Percentiles rank a stretch among this genome's conserved stretches.
phyloP scores from a whole-genome alignment of 352 stramenopile genomes.

The Pilasporangium apinafurcum region DNA sequence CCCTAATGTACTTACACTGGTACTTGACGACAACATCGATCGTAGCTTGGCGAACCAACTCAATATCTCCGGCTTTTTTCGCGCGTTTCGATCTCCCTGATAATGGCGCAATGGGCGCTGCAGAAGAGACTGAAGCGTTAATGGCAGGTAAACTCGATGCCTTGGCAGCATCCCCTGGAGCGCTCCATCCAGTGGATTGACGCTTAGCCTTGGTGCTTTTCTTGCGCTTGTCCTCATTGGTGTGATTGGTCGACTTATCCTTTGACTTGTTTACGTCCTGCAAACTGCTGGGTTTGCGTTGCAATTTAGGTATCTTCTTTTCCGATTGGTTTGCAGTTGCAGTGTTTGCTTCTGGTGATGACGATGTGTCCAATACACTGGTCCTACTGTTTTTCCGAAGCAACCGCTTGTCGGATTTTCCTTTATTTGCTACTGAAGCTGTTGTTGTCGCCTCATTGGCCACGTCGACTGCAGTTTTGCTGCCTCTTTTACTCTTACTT shows the following conservation, averaged over 20 bases:
- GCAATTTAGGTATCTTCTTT: constrained; percentile 18
- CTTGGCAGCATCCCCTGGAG: constrained; percentile 1
- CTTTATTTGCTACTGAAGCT: too few species aligned
- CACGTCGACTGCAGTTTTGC: too few species aligned
- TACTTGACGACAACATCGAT: constrained; percentile 73
- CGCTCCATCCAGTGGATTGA: constrained; percentile 6
- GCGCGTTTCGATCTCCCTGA: constrained; percentile 9
- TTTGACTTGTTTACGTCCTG: constrained; percentile 20
- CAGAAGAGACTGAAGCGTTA: neutral
- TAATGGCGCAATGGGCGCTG: neutral
- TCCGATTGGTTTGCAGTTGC: neutral
- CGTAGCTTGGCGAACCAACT: constrained; percentile 40
- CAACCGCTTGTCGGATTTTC: too few species aligned
- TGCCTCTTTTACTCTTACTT: too few species aligned
- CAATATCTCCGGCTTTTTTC: constrained; percentile 37
- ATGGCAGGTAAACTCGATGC: neutral
- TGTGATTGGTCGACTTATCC: constrained; percentile 3
- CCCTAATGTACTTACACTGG: constrained; percentile 23
- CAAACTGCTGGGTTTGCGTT: constrained; percentile 44
- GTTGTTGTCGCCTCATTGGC: too few species aligned
- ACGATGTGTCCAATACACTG: constrained; percentile 29
- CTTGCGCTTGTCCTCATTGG: constrained; percentile 8
- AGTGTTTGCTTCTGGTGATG: neutral
- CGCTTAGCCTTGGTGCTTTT: constrained; percentile 4
- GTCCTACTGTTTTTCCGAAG: constrained; percentile 57